Evolutionary conservation across 257 asterid genomes (phyloP).

Genomic region (Avicennia marina): DNA sequence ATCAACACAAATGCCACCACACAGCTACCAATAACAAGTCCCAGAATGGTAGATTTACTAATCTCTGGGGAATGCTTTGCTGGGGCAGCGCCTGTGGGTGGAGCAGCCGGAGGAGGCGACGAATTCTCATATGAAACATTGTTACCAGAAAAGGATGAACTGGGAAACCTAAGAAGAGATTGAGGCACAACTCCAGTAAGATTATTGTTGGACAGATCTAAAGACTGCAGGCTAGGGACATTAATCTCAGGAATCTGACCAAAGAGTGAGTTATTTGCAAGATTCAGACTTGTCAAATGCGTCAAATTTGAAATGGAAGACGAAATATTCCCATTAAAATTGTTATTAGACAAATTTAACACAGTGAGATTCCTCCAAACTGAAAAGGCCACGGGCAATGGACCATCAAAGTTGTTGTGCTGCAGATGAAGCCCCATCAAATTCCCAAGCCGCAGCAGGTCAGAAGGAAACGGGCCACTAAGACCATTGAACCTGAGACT

Average conservation of each 20-base stretch:
- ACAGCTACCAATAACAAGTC: constrained; percentile 63
- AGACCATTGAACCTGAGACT: constrained; percentile 70
- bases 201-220: constrained; percentile 68
- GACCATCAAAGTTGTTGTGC: constrained; percentile 57
- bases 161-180: constrained; percentile 71
- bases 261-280: constrained; percentile 69
- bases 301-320: constrained; percentile 68
- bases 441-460: constrained; percentile 49
- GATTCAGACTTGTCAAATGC: constrained; percentile 52
- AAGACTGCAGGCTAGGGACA: constrained; percentile 49
- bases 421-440: constrained; percentile 66
- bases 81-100: constrained; percentile 33
- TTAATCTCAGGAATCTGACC: constrained; percentile 69
- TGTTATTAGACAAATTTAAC: constrained; percentile 62
- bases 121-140: constrained; percentile 25
- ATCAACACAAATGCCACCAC: constrained; percentile 44
- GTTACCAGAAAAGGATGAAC: constrained; percentile 63
- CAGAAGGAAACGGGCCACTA: constrained; percentile 74
- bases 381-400: constrained; percentile 57
- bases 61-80: constrained; percentile 29
- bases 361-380: constrained; percentile 58
- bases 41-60: constrained; percentile 63
- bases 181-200: constrained; percentile 67
- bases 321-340: constrained; percentile 64
- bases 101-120: constrained; percentile 35